Percentiles rank a stretch among this genome's conserved stretches.
Evolutionary conservation across 352 stramenopile species (phyloP).

Genomic region (Thalassiosira exigua): DNA sequence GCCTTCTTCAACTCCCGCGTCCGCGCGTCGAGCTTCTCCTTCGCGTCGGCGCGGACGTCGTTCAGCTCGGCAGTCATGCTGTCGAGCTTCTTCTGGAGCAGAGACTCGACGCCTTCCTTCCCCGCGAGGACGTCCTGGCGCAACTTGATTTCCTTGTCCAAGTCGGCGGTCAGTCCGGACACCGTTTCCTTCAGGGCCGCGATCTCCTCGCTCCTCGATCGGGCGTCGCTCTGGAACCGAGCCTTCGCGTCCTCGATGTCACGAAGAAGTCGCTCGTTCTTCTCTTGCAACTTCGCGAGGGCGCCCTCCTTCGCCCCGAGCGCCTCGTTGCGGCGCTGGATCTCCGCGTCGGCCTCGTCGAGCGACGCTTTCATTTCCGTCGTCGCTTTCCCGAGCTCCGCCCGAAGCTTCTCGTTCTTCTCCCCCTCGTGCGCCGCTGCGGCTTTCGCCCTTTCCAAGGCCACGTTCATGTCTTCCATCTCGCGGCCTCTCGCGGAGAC

Average conservation of each 20-base stretch:
- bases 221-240: slow-evolving; percentile 17
- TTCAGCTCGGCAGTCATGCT: slow-evolving; percentile 40
- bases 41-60: slow-evolving; percentile 27
- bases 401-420: slow-evolving; percentile 21
- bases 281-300: slow-evolving; percentile 34
- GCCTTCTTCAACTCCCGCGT: slow-evolving; percentile 38
- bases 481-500: slow-evolving; percentile 10
- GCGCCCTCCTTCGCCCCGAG: slow-evolving; percentile 27
- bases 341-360: slow-evolving; percentile 28
- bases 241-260: slow-evolving; percentile 22
- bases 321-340: slow-evolving; percentile 27
- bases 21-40: slow-evolving; percentile 26
- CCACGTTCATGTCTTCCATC: slow-evolving; percentile 25
- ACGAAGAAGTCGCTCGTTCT: slow-evolving; percentile 29
- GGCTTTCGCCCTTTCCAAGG: slow-evolving; percentile 14
- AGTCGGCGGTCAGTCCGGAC: slow-evolving; percentile 32
- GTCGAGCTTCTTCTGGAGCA: slow-evolving; percentile 50
- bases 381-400: slow-evolving; percentile 11
- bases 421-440: slow-evolving; percentile 14
- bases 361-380: slow-evolving; percentile 30
- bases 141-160: slow-evolving; percentile 55
- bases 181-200: slow-evolving; percentile 44
- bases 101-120: slow-evolving; percentile 44
- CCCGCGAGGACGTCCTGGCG: slow-evolving; percentile 43
- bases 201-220: slow-evolving; percentile 47